These are phyloP conservation scores for Pontederia paniculata DNA, from an alignment of 176 grass and related monocot species.

Conservation along the genomic window DNA sequence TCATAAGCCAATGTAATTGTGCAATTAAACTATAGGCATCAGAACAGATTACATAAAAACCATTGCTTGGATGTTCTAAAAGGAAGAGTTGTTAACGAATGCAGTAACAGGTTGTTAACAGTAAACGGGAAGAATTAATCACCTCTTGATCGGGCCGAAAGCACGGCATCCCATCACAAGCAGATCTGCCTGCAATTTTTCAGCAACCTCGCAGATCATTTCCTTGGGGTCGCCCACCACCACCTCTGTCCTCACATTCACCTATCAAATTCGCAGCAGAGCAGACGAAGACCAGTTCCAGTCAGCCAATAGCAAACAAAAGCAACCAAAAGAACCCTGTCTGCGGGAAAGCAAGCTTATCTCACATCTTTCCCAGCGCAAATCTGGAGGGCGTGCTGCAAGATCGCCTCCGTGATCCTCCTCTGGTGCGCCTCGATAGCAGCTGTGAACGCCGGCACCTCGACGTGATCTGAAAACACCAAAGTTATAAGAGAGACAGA, in stretches of 20 bases:
- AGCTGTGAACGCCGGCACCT: conserved; percentile 88
- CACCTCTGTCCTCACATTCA: conserved; percentile 75
- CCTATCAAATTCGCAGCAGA: conserved; percentile 28
- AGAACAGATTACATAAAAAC: background rate
- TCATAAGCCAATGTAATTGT: too few species aligned
- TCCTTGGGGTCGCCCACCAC: conserved; percentile 89
- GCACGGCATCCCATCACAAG: conserved; percentile 89
- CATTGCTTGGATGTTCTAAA: background rate
- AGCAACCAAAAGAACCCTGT: background rate
- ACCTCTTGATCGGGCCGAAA: conserved; percentile 77
- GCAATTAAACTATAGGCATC: too few species aligned
- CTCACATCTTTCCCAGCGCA: conserved; percentile 70
- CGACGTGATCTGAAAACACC: conserved; percentile 37
- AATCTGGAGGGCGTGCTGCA: conserved; percentile 79
- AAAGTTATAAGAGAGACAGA: conserved; percentile 9
- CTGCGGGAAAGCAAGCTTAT: background rate
- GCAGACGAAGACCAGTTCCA: conserved; percentile 6
- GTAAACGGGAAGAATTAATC: background rate
- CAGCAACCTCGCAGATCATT: conserved; percentile 59
- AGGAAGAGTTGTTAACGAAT: background rate
- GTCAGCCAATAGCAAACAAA: conserved; percentile 2
- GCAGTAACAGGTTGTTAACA: background rate
- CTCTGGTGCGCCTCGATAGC: conserved; percentile 84
- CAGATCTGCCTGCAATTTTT: conserved; percentile 61
- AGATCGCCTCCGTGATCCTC: conserved; percentile 78